A percentile compares a stretch with the other conserved stretches of the same genome.
Evolutionary conservation across 768 basidiomycete genomes (phyloP).

Genomic region (Leccinum disarticulatum): DNA sequence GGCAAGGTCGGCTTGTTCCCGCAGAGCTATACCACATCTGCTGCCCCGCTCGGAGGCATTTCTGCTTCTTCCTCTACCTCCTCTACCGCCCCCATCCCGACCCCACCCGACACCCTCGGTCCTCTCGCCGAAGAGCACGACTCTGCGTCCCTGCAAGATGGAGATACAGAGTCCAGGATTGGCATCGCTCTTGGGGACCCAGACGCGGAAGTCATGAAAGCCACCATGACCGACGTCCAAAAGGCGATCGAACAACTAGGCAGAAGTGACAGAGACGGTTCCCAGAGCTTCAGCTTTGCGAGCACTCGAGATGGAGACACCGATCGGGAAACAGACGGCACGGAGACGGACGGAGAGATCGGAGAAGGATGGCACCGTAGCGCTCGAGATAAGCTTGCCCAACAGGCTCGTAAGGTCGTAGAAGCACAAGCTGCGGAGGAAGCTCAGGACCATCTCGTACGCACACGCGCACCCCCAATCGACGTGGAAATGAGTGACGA

Average conservation of each 20-base stretch:
- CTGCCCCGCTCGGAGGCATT: slow-evolving; percentile 39
- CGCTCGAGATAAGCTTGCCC: slow-evolving; percentile 65
- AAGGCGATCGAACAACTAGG: slow-evolving; percentile 87
- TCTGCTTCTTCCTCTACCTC: slow-evolving; percentile 30
- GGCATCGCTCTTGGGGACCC: slow-evolving; percentile 28
- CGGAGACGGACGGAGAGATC: slow-evolving; percentile 48
- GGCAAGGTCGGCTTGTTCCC: slow-evolving; percentile 93
- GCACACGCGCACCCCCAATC: slow-evolving; percentile 57
- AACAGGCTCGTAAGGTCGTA: slow-evolving; percentile 62
- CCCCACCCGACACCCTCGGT: slow-evolving; percentile 35
- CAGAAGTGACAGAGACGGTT: slow-evolving; percentile 52
- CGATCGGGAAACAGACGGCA: slow-evolving; percentile 48
- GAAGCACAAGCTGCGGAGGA: slow-evolving; percentile 42
- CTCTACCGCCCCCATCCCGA: slow-evolving; percentile 21
- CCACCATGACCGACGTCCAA: slow-evolving; percentile 89
- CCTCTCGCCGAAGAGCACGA: slow-evolving; percentile 51
- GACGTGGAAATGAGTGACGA: slow-evolving; percentile 78
- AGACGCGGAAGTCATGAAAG: slow-evolving; percentile 66
- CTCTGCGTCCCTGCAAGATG: slow-evolving; percentile 31
- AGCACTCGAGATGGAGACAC: slow-evolving; percentile 59
- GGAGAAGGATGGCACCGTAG: slow-evolving; percentile 66
- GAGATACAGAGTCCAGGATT: slow-evolving; percentile 25
- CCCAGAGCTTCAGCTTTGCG: slow-evolving; percentile 75
- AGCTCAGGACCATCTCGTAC: slow-evolving; percentile 47
- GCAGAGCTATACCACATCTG: slow-evolving; percentile 76